phyloP scores from a whole-genome alignment of 129 eudicot species.

The Silybum marianum region DNA sequence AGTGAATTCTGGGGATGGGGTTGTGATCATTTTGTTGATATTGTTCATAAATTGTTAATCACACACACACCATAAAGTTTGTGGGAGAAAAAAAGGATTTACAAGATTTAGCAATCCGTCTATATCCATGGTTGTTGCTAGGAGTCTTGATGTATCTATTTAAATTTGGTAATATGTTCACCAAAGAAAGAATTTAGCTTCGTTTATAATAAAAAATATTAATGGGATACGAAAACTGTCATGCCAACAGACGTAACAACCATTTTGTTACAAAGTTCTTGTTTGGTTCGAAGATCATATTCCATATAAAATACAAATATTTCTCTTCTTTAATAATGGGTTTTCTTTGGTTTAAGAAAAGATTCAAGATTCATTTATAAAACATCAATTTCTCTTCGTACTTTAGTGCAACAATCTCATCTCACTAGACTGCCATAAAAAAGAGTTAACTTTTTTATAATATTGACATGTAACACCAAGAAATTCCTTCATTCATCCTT shows the following conservation, averaged over 20 bases:
- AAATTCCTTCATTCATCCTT: no score
- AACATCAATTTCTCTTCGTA: neutral
- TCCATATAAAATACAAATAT: neutral
- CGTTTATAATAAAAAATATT: neutral
- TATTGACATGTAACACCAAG: neutral
- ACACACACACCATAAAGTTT: neutral
- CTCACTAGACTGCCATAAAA: neutral
- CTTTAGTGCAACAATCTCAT: neutral
- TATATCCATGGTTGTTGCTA: neutral
- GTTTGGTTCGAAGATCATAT: neutral
- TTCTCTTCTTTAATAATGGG: neutral
- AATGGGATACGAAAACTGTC: neutral
- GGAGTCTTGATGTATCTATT: neutral
- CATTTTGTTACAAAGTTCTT: neutral
- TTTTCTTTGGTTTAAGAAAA: neutral
- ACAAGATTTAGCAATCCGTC: neutral
- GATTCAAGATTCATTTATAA: neutral
- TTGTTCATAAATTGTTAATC: neutral
- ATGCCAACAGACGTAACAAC: neutral
- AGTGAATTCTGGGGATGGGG: neutral
- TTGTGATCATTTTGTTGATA: slow-evolving; percentile 6
- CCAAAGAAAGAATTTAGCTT: neutral
- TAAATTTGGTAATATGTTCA: neutral
- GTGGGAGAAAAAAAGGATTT: neutral
- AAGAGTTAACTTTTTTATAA: neutral